phyloP scores from a whole-genome alignment of 257 asterid genomes.

The Solanum medicagineum region DNA sequence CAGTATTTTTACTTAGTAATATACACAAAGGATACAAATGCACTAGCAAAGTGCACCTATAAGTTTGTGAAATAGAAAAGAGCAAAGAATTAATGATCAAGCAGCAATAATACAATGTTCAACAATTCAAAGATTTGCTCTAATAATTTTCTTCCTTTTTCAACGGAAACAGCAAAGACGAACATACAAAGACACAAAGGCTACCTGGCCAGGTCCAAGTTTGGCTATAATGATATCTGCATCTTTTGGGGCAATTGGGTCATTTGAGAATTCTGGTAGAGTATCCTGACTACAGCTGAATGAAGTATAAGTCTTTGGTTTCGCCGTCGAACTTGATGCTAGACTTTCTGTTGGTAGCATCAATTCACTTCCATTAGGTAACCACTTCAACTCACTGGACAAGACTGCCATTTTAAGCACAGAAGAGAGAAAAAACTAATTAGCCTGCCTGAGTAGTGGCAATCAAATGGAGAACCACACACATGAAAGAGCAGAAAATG shows the following conservation, averaged over 20 bases:
- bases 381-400: conserved; percentile 68
- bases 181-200: not conserved
- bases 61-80: not conserved
- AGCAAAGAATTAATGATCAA: not conserved
- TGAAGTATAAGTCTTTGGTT: conserved; percentile 61
- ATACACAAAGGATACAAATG: not conserved
- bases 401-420: conserved; percentile 28
- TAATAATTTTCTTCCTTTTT: not conserved
- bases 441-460: not conserved
- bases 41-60: not conserved
- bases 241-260: conserved; percentile 45
- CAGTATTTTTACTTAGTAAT: not conserved
- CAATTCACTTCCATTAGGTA: conserved; percentile 77
- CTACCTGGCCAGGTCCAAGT: conserved; percentile 94
- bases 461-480: not conserved
- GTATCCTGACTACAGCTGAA: conserved; percentile 67
- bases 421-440: not conserved
- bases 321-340: conserved; percentile 26
- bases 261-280: conserved; percentile 38
- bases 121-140: not conserved
- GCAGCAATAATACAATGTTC: not conserved
- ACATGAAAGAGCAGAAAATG: not conserved
- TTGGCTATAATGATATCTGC: conserved; percentile 53
- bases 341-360: conserved; percentile 21
- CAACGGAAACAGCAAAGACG: not conserved